Base-by-base conservation (phyloP, 257 asterid species). In the Solanum appendiculatum region DNA sequence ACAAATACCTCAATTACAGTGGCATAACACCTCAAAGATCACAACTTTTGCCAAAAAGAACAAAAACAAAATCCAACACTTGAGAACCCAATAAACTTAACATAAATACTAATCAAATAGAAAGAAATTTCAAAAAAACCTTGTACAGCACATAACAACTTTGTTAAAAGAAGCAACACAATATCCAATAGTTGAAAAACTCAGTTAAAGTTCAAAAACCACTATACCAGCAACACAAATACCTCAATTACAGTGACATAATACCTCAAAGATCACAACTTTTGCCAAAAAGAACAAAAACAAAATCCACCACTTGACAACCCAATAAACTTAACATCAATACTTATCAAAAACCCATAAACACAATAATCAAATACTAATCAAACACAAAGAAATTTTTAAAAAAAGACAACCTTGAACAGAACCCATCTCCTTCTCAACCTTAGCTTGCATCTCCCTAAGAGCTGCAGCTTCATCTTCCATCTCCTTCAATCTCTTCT, bases 391-490 rank as follows among this genome's bases (percentile, higher is more conserved):
- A 37, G 10, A 27, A 83, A 75, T 14, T 7, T 21, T 0, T 14
- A 42, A 23, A 10, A 83, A 60, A 6, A 3, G 10, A 33, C 10
- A 3, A 91, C 98, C 98, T 94, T 94, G 97, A 86, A 84, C 93
- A 85, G 93, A 86, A 39, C 94, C 92, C 95, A 95, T 95, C 83
- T 95, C 98, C 86, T 93, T 94, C 92, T 94, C 94, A 51, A 91
- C 95, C 87, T 95, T 95, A 66, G 95, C 93, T 92, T 94, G 97
- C 97, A 95, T 93, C 90, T 95, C 96, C 42, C 95, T 97, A 72
- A 95, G 97, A 85, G 97, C 95, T 13, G 97, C 92, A 66, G 97
- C 93, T 86, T 95, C 98, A 18, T 94, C 97, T 90, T 94, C 97
- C 95, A 94, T 95, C 88, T 95, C 98, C 92, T 95, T 95, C 88